These are phyloP conservation scores for Phoma sp. DNA, from an alignment of 2,329 filamentous ascomycete genomes.

Conservation along the genomic window DNA sequence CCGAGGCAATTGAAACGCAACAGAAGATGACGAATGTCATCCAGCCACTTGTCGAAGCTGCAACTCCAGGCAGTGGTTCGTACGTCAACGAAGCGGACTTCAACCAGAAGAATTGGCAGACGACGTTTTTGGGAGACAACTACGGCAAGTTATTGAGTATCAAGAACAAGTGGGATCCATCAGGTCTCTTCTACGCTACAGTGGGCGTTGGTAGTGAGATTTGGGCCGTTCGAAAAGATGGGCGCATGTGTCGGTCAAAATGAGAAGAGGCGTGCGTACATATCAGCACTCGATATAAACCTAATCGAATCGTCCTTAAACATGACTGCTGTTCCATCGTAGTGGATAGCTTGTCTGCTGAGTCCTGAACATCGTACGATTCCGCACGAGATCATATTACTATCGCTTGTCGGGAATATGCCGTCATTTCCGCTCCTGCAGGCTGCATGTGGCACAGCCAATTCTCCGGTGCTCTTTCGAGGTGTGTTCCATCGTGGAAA, in stretches of 20 bases:
- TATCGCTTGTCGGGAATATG: no score
- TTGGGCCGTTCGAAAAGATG: conserved; percentile 30
- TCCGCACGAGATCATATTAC: no score
- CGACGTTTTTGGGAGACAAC: conserved; percentile 32
- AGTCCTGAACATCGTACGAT: no score
- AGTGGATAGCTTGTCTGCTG: no score
- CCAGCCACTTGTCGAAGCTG: conserved; percentile 26
- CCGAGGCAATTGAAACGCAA: conserved; percentile 23
- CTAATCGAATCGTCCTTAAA: no score
- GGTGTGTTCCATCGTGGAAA: background rate
- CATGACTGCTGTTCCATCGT: no score
- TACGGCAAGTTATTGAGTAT: conserved; percentile 34
- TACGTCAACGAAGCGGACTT: conserved; percentile 40
- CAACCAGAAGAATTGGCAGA: conserved; percentile 28
- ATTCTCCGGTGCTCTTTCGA: background rate
- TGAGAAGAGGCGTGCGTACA: no score
- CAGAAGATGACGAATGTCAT: conserved; percentile 28
- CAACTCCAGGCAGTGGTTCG: conserved; percentile 27
- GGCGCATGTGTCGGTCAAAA: conserved; percentile 27
- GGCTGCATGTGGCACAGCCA: background rate
- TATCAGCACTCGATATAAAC: no score
- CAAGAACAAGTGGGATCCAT: conserved; percentile 43
- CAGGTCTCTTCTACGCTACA: conserved; percentile 37
- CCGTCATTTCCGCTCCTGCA: conserved; percentile 6
- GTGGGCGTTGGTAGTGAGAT: conserved; percentile 39